phyloP scores from a whole-genome alignment of 2,329 filamentous ascomycete species.

The Trichoderma harzianum region DNA sequence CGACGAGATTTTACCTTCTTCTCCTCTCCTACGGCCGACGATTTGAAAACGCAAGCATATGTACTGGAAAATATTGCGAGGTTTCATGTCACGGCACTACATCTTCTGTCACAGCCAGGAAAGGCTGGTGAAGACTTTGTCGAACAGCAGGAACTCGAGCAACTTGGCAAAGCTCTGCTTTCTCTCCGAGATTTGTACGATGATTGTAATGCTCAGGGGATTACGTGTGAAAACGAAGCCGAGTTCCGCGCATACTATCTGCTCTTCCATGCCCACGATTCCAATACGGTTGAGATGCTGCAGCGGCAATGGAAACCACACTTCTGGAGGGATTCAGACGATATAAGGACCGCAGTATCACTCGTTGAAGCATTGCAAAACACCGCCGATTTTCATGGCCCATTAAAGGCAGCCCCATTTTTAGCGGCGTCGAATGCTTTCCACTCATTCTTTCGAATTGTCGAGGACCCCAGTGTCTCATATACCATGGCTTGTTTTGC shows the following conservation, averaged over 20 bases:
- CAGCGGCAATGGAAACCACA: conserved; percentile 56
- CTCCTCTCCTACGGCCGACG: conserved; percentile 54
- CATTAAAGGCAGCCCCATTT: conserved; percentile 48
- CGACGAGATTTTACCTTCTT: conserved; percentile 68
- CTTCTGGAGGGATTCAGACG: conserved; percentile 53
- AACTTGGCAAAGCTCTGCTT: conserved; percentile 62
- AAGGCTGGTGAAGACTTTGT: conserved; percentile 59
- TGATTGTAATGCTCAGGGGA: conserved; percentile 57
- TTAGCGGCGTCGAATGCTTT: conserved; percentile 50
- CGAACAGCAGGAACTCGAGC: conserved; percentile 65
- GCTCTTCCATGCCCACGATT: conserved; percentile 58
- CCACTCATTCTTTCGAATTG: conserved; percentile 57
- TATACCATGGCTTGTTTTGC: conserved; percentile 70
- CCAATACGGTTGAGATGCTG: conserved; percentile 50
- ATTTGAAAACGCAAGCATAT: conserved; percentile 58
- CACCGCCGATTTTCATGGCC: conserved; percentile 54
- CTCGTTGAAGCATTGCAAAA: conserved; percentile 60
- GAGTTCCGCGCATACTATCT: conserved; percentile 66
- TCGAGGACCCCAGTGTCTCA: conserved; percentile 54
- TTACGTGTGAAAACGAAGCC: conserved; percentile 59
- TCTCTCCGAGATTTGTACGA: conserved; percentile 66
- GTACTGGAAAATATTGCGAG: conserved; percentile 64
- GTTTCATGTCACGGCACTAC: conserved; percentile 63
- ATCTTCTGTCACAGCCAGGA: conserved; percentile 57
- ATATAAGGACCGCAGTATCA: conserved; percentile 59